Base-by-base conservation (phyloP, 2,329 filamentous ascomycete genomes). In the Dactylonectria estremocensis region DNA sequence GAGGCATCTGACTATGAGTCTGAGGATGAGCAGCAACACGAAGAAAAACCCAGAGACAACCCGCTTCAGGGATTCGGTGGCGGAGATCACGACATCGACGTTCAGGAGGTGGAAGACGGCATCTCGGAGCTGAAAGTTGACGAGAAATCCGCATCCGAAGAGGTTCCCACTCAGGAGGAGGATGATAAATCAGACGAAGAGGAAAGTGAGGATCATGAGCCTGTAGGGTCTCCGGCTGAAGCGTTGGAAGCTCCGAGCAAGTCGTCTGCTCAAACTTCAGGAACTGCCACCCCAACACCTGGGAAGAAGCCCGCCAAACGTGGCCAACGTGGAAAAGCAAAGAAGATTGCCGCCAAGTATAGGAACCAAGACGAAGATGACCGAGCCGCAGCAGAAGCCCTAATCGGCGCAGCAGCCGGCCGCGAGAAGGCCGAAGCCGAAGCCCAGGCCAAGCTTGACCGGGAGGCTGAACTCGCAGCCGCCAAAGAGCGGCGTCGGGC, bases 351-450 rank as follows among this genome's bases (percentile, higher is more conserved):
- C 3, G 85, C 89, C 66, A 98, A 97, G 79, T 99, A 99, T 82
- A 95, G 93, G 52, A 86, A 97, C 74, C 96, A 98, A 85, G 95
- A 98, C 74, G 95, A 97, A 62, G 95, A 97, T 80, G 96, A 99
- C 77, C 93, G 95, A 13, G 89, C 88, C 7, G 88, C 95, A 0
- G 94, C 95, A 35, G 92, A 98, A 81, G 88, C 91, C 24, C 87
- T 98, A n/a, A 90, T 97, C n/a, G 96, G 96, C 45, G 91, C 93
- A 2, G 84, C 87, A 66, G 87, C 88, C 0, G 91, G 91, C 1
- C 88, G 89, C 43, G 87, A 93, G 73, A 90, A 91, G 69, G 89
- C 88, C 14, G 89, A 92, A 73, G 92, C 90, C 2, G 92, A 93
- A 74, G 88, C 89, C 1, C 85, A 87, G 67, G 90, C 90, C 43